Base-by-base conservation (phyloP, 257 asterid species). In the Leptodermis oblonga region DNA sequence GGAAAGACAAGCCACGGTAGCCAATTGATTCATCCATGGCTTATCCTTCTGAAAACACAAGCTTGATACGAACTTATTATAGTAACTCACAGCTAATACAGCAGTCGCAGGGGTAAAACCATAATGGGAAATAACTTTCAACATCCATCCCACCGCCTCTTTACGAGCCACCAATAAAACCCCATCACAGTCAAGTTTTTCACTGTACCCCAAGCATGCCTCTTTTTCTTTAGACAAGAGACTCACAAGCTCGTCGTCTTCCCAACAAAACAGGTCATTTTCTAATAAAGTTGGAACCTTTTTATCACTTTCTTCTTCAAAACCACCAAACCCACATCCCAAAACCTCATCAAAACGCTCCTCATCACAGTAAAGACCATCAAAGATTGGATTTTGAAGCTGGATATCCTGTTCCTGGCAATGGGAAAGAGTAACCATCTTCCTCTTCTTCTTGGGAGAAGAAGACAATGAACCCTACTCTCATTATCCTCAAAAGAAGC, bases 21-120 rank as follows among this genome's bases (percentile, higher is more conserved):
- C 87, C 67, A 94, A 82, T 76, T 91, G 99, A 75, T 89, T 80
- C 97, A 84, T 91, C 99, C 97, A 94, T 26, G 96, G 96, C 88
- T 86, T 89, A 84, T 91, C 99, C 39, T 74, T 84, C 89, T 89
- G 92, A 69, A 91, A 86, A 72, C 78, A 80, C 22, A 62, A 52
- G 75, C 92, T 87, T 0, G 87, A 65, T 15, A 91, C 28, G 66
- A 86, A 89, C 77, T 95, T 82, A 79, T 91, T 95, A 33, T 73
- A 91, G 62, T 87, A 91, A 73, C 78, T 79, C 63, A 84, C 93
- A 73, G 93, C 90, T 23, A 94, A 78, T 68, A 86, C 84, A 70
- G 86, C 87, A 73, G 99, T 91, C 4, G 64, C 49, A 12, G 92
- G 82, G 49, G 65, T 70, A 81, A 83, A 90, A 30, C 95, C 93